Evolutionary conservation across 225 moss, liverwort and hornwort genomes (phyloP).

Genomic region (Pleurozium schreberi): DNA sequence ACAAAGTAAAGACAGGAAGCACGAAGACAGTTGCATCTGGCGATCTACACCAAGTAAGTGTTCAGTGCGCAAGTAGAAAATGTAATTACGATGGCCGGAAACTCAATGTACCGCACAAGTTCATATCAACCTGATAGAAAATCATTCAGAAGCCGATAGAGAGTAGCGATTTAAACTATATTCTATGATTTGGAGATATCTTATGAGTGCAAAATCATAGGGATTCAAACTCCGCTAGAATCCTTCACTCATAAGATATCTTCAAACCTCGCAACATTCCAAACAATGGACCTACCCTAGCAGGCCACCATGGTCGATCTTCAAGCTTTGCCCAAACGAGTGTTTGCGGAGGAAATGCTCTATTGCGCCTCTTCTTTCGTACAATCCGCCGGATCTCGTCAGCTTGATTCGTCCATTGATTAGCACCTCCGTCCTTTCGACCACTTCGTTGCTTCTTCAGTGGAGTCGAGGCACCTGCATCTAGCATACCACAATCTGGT

Average conservation of each 20-base stretch:
- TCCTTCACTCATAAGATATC: not conserved
- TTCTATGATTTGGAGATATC: no score
- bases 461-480: slow-evolving; percentile 38
- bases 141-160: not conserved
- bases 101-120: not conserved
- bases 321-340: slow-evolving; percentile 87
- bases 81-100: not conserved
- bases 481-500: slow-evolving; percentile 22
- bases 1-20: not conserved
- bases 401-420: slow-evolving; percentile 77
- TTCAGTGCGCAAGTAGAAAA: not conserved
- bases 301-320: slow-evolving; percentile 93
- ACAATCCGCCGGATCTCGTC: slow-evolving; percentile 73
- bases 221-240: not conserved
- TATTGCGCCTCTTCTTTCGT: slow-evolving; percentile 54
- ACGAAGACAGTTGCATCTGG: not conserved
- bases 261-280: not conserved
- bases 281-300: slow-evolving; percentile 41
- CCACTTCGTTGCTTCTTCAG: slow-evolving; percentile 90
- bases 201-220: no score
- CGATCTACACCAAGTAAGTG: not conserved
- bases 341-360: slow-evolving; percentile 63
- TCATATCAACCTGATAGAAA: not conserved
- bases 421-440: slow-evolving; percentile 73
- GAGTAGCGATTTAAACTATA: not conserved